Evolutionary conservation across 169 alveolate species (phyloP).

Genomic region (Cryptosporidium viatorum): DNA sequence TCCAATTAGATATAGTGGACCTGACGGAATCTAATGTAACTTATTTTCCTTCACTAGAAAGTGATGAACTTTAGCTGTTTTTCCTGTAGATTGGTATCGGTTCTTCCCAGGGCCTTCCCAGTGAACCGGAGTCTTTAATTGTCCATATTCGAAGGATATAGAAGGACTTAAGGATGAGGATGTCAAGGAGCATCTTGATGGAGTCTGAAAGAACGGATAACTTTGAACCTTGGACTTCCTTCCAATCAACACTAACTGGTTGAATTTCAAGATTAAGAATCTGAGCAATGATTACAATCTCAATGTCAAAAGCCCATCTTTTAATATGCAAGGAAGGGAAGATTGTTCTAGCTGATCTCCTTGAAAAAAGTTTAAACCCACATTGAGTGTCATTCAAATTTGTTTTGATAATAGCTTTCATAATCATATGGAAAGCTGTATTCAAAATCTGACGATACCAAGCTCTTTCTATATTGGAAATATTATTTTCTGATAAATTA

Average conservation of each 20-base stretch:
- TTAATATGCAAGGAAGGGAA: constrained; percentile 84
- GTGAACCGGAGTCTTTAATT: neutral
- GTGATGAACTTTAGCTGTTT: neutral
- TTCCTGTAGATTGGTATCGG: neutral
- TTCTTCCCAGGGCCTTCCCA: neutral
- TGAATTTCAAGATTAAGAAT: constrained; percentile 79
- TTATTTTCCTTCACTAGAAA: too few species aligned
- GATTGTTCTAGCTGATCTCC: constrained; percentile 83
- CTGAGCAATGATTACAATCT: constrained; percentile 82
- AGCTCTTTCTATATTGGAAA: neutral
- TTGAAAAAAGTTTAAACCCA: constrained; percentile 89
- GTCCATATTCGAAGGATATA: constrained; percentile 77
- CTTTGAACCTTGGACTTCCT: constrained; percentile 83
- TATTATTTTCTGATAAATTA: constrained; percentile 69
- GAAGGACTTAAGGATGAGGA: constrained; percentile 58
- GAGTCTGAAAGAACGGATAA: constrained; percentile 76
- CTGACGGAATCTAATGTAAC: too few species aligned
- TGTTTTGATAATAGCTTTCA: constrained; percentile 72
- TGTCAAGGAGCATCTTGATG: constrained; percentile 77
- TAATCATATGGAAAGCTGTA: constrained; percentile 40
- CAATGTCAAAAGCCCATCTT: constrained; percentile 93
- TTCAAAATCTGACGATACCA: constrained; percentile 59
- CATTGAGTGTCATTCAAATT: constrained; percentile 88
- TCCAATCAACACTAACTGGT: constrained; percentile 89
- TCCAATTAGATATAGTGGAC: neutral